Base-by-base conservation (phyloP, 1,284 basidiomycete species). In the Sporisorium graminicola region DNA sequence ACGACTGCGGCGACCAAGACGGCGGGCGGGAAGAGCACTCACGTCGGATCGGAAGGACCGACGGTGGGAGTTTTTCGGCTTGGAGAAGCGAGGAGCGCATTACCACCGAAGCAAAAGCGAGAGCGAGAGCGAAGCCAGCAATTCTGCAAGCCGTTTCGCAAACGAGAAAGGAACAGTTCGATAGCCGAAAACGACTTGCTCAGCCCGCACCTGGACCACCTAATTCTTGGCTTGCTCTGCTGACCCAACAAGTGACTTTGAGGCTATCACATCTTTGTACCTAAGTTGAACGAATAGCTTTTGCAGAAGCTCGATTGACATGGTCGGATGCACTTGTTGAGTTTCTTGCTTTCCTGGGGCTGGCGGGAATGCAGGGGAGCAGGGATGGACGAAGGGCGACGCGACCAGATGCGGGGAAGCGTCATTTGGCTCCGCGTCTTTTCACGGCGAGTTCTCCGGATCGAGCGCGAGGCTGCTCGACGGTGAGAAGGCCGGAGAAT, bases 31-130 rank as follows among this genome's bases (percentile, higher is more conserved):
- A 49, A 49, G 27, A 18, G 14, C 1, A 47, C 6, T 8, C 26
- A 29, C 9, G 31, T n/a, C 31, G 42, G 20, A 35, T 16, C 37
- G 20, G 20, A 12, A 46, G 22, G 13, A 24, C 50, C 58, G 40
- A 50, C 46, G 57, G 47, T 6, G 50, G 22, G n/a, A 12, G 24
- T 40, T 42, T 24, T 10, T 35, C 26, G 22, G 49, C 22, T 42
- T 40, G 6, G 18, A n/a, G 46, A 51, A 33, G 54, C 54, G 49
- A 59, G 33, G 49, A 16, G 49, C 46, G 35, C 40, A 59, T 47
- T 50, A 33, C 40, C 40, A 60, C 58, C 58, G 58, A 60, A 31
- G 9, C 47, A 37, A 43, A 22, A 51, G 50, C 58, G 58, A 59
- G 40, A 3, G 16, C n/a, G n/a, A 43, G 40, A 43, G 40, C 40